Evolutionary conservation across 257 asterid genomes (phyloP), one percentile per base, ranked within the genome.

Genomic region (Fraxinus pennsylvanica): DNA sequence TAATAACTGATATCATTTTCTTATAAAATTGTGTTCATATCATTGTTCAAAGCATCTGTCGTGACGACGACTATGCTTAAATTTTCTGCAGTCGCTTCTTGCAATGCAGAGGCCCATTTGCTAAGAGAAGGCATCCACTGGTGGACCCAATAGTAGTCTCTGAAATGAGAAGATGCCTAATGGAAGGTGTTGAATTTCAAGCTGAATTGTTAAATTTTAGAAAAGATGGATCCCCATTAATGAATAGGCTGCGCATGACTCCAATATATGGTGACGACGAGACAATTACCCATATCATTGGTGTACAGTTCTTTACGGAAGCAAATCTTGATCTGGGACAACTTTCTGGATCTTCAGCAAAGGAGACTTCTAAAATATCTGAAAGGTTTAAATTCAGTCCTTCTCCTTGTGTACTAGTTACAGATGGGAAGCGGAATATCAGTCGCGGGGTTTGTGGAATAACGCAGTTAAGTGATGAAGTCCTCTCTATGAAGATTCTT

Each of bases 51-150:
- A 27, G 69, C 69, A 27, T 10, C 19, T 9, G 33, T 27, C 8
- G 17, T 63, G 33, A 10, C 6, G 17, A 22, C n/a, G 10, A 63
- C 33, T 8, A 3, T 9, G 69, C 69, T 63, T 63, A 63, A 39
- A 39, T 74, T 80, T 74, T 50, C 39, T 75, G 78, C 85, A 87
- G 91, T 76, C 91, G 91, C 30, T 87, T 87, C 80, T 83, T 87
- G 87, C 91, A 87, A 77, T 83, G 85, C 77, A 81, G 91, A 78
- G 91, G 91, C 74, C 91, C 91, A 32, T 87, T 76, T 54, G 91
- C 91, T 39, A 83, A 87, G 75, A 82, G 91, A 81, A 87, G 89
- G 80, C 91, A 87, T 81, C 89, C 89, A 33, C 72, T 85, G 54
- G 90, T 87, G 82, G 85, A 86, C 65, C 79, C 88, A 50, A 73